Evolutionary conservation across 1,139 yeast species (phyloP), one percentile per base, ranked within the genome.

Genomic region (Yamadazyma epiphylla): DNA sequence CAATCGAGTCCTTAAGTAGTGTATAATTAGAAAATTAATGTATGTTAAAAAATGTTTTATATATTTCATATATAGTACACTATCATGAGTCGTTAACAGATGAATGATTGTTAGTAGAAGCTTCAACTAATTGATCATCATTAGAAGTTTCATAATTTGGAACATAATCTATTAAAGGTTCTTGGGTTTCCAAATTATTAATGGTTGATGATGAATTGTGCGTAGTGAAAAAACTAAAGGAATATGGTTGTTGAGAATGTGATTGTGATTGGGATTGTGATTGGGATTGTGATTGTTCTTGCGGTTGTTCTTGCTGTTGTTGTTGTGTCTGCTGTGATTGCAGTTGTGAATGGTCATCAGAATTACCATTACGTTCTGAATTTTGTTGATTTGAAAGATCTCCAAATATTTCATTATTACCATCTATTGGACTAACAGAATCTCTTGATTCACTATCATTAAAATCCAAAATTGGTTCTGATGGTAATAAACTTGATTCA

Each of bases 401-500:
- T 12, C 14, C 31, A 22, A 35, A 25, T 24, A 32, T 27, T 17
- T 24, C 36, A 31, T 26, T 28, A 15, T 21, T 27, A 20, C 27
- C 33, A 8, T 32, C 35, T 6, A 37, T 27, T 5, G 46, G 43
- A 28, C 46, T 42, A 2, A 43, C 27, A 12, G 44, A 39, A 8
- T 40, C 45, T 25, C 35, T 32, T n/a, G 41, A 39, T 12, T 49
- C 58, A 10, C 42, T 50, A 17, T 51, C 58, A 5, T 46, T 42
- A 9, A 49, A 49, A 17, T 47, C 60, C 15, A 56, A 43, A 4
- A 60, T 68, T 1, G 86, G 85, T 22, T 71, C 78, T 0, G 86
- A 77, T 0, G 88, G 87, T 22, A 79, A 47, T 24, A 80, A 58
- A 10, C 81, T 68, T 20, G 68, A 65, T 46, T 79, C 87, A 36